Evolutionary conservation across 1,284 basidiomycete genomes (phyloP).

Genomic region (Marasmius fiardii): DNA sequence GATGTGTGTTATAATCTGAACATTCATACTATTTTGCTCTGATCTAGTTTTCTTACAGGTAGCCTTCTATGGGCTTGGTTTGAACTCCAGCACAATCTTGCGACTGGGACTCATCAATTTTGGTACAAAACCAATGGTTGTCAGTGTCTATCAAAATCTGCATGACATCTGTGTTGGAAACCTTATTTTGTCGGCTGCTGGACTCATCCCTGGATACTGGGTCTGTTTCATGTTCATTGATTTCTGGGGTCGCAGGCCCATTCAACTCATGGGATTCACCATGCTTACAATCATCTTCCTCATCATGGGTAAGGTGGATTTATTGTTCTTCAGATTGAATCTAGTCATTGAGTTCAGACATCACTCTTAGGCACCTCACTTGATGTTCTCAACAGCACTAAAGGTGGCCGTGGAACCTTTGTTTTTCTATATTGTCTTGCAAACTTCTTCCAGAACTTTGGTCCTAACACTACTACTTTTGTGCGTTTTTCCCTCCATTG

Average conservation of each 20-base stretch:
- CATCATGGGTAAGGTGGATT: slow-evolving; percentile 46
- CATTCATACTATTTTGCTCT: slow-evolving; percentile 15
- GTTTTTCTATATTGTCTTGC: slow-evolving; percentile 77
- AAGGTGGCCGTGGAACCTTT: slow-evolving; percentile 57
- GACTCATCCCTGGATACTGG: slow-evolving; percentile 77
- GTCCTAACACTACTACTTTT: slow-evolving; percentile 26
- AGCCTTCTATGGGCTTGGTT: slow-evolving; percentile 82
- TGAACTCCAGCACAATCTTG: slow-evolving; percentile 73
- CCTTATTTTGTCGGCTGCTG: slow-evolving; percentile 68
- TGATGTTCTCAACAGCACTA: slow-evolving; percentile 57
- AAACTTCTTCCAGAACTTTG: slow-evolving; percentile 76
- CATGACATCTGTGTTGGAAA: slow-evolving; percentile 58
- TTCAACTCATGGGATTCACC: slow-evolving; percentile 78
- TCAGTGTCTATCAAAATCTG: slow-evolving; percentile 46
- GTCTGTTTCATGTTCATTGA: slow-evolving; percentile 67
- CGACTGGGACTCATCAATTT: slow-evolving; percentile 58
- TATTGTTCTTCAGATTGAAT: neutral
- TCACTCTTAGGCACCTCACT: slow-evolving; percentile 77
- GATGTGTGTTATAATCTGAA: slow-evolving; percentile 41
- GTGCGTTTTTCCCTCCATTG: neutral
- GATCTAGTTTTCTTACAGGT: slow-evolving; percentile 44
- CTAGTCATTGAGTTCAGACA: slow-evolving; percentile 2
- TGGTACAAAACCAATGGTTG: slow-evolving; percentile 34
- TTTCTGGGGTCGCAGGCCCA: slow-evolving; percentile 68
- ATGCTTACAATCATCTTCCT: slow-evolving; percentile 65